Percentiles rank a stretch among this genome's conserved stretches.
Evolutionary conservation across 352 stramenopile species (phyloP).

Genomic region (Pseudoperonospora humuli): DNA sequence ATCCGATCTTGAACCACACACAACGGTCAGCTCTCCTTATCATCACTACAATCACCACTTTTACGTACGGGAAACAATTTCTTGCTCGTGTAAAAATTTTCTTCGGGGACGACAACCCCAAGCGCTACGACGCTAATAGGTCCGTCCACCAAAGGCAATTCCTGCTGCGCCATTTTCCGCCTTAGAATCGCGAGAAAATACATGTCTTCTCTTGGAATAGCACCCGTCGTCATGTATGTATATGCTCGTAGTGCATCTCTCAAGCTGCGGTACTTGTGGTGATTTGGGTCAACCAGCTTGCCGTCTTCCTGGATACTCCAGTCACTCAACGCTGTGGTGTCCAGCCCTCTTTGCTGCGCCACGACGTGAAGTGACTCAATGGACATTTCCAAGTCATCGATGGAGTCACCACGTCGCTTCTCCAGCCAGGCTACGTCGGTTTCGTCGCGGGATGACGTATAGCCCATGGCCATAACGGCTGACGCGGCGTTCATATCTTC

Average conservation of each 20-base stretch:
- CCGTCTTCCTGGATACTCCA: slow-evolving; percentile 40
- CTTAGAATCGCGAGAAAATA: slow-evolving; percentile 67
- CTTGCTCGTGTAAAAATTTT: slow-evolving; percentile 65
- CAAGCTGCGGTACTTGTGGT: slow-evolving; percentile 36
- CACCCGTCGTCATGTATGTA: slow-evolving; percentile 22
- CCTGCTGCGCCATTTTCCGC: slow-evolving; percentile 37
- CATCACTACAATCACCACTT: background rate
- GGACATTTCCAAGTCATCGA: slow-evolving; percentile 26
- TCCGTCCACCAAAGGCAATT: slow-evolving; percentile 57
- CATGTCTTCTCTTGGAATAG: slow-evolving; percentile 54
- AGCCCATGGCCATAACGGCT: slow-evolving; percentile 10
- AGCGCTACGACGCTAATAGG: slow-evolving; percentile 50
- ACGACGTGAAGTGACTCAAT: slow-evolving; percentile 25
- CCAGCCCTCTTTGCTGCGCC: slow-evolving; percentile 31
- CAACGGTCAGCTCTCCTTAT: background rate
- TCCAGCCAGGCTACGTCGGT: background rate
- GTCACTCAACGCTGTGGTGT: slow-evolving; percentile 19
- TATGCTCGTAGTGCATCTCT: slow-evolving; percentile 44
- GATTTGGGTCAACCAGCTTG: slow-evolving; percentile 30
- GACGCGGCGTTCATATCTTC: slow-evolving; percentile 11
- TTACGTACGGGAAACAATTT: slow-evolving; percentile 65
- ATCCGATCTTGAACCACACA: slow-evolving; percentile 36
- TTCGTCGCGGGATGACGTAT: background rate
- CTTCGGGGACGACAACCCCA: slow-evolving; percentile 44
- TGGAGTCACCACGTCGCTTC: slow-evolving; percentile 9